Conservation (phyloP, 371 early-diverging fungal species). For the Mortierella sp. region DNA sequence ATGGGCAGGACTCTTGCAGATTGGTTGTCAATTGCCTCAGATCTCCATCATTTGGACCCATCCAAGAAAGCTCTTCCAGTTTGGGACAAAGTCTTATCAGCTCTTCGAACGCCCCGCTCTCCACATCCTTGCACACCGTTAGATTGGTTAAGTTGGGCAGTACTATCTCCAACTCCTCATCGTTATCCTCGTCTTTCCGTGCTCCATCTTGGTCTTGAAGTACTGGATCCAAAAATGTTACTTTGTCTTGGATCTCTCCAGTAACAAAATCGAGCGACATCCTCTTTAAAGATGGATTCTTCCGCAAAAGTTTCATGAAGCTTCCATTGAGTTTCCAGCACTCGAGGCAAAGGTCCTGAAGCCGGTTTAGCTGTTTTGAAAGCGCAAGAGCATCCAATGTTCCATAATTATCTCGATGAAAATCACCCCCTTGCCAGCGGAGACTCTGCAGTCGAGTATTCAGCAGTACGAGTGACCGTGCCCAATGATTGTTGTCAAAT, state of each 20-base stretch:
- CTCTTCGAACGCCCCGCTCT: conserved; percentile 25
- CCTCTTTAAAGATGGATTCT: conserved; percentile 15
- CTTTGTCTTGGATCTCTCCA: conserved; percentile 14
- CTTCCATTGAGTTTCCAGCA: conserved; percentile 25
- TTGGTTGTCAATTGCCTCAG: conserved; percentile 18
- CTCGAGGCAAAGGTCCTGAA: conserved; percentile 27
- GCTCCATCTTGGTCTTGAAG: background rate
- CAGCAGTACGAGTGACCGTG: conserved; percentile 12
- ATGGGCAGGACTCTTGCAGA: conserved; percentile 9
- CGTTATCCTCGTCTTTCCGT: background rate
- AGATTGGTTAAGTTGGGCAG: conserved; percentile 15
- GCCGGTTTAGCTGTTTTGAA: conserved; percentile 7
- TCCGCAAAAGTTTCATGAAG: conserved; percentile 15
- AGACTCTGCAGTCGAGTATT: conserved; percentile 30
- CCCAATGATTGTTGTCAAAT: conserved; percentile 12
- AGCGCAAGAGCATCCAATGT: conserved; percentile 19
- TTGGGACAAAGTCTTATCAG: conserved; percentile 25
- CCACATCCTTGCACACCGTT: conserved; percentile 33
- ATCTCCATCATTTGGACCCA: conserved; percentile 24
- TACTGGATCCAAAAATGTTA: background rate
- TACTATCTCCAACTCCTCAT: background rate
- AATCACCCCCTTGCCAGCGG: conserved; percentile 29
- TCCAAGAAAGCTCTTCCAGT: conserved; percentile 33
- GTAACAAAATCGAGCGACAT: conserved; percentile 30
- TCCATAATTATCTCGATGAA: conserved; percentile 29